A percentile compares a stretch with the other conserved stretches of the same genome.
Evolutionary conservation across 2,329 filamentous ascomycete genomes (phyloP).

Genomic region (Pseudocercospora ulei): DNA sequence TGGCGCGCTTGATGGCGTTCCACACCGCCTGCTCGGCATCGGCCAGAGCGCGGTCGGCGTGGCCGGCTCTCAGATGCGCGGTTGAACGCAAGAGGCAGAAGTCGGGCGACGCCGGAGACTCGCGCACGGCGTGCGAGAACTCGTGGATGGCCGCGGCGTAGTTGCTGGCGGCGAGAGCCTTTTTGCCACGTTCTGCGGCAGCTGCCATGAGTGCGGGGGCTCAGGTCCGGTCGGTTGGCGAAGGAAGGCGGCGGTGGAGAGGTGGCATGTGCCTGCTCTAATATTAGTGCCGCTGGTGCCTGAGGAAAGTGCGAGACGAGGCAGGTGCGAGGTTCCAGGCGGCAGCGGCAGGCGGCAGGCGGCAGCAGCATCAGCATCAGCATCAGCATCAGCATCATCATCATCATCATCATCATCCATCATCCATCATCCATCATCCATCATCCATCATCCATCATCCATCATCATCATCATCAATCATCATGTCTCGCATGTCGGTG

Average conservation of each 20-base stretch:
- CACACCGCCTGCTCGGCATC: slow-evolving; percentile 47
- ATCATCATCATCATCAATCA: too few species aligned
- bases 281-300: too few species aligned
- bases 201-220: slow-evolving; percentile 39
- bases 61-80: slow-evolving; percentile 56
- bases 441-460: too few species aligned
- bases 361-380: too few species aligned
- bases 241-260: too few species aligned
- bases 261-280: background rate
- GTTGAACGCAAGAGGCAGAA: slow-evolving; percentile 79
- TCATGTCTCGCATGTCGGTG: slow-evolving; percentile 40
- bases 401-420: too few species aligned
- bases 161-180: slow-evolving; percentile 53
- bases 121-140: slow-evolving; percentile 56
- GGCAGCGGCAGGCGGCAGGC: too few species aligned
- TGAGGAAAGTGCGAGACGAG: too few species aligned
- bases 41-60: slow-evolving; percentile 39
- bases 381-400: too few species aligned
- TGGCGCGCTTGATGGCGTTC: slow-evolving; percentile 61
- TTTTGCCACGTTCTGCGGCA: slow-evolving; percentile 46
- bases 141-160: slow-evolving; percentile 58
- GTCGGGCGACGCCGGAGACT: slow-evolving; percentile 55
- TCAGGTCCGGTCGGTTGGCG: background rate
- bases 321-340: too few species aligned
- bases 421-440: too few species aligned